A percentile compares a stretch with the other conserved stretches of the same genome.
Conservation (phyloP, 345 rosid genomes). For the Dimocarpus longan region DNA sequence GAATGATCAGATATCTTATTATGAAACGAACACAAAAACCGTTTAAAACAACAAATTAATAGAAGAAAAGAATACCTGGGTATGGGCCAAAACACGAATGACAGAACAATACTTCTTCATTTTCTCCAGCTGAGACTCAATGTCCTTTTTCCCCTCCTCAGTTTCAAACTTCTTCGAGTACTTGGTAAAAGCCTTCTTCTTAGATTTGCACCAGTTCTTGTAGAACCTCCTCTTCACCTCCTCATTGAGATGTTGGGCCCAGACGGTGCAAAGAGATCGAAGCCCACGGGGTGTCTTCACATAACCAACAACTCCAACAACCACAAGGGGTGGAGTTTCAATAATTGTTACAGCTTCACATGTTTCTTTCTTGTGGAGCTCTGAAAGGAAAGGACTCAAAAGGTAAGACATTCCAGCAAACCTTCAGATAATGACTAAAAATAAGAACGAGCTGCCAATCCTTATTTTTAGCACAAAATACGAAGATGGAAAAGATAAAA, state of each 20-base stretch:
- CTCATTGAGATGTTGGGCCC: constrained; percentile 93
- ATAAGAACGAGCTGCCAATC: neutral
- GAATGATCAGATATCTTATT: neutral
- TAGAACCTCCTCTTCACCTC: constrained; percentile 85
- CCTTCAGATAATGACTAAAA: neutral
- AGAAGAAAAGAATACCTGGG: constrained; percentile 44
- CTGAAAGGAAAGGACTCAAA: constrained; percentile 25
- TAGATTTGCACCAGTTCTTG: constrained; percentile 88
- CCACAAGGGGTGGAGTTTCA: constrained; percentile 92
- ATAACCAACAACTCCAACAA: constrained; percentile 92
- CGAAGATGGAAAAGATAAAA: neutral
- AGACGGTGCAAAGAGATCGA: constrained; percentile 71
- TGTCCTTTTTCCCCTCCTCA: constrained; percentile 72
- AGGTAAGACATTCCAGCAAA: neutral
- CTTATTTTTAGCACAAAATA: neutral
- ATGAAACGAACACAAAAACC: neutral
- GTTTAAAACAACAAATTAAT: neutral
- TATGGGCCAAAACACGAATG: constrained; percentile 87
- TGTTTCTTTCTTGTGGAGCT: constrained; percentile 97
- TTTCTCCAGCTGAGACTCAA: constrained; percentile 71
- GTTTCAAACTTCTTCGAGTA: constrained; percentile 66
- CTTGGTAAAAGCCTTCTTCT: constrained; percentile 85
- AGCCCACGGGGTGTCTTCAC: constrained; percentile 83
- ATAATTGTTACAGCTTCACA: constrained; percentile 85
- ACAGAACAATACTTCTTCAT: constrained; percentile 81